These are phyloP conservation scores for Phialocephala subalpina DNA, from an alignment of 2,329 filamentous ascomycete genomes.

Conservation along the genomic window DNA sequence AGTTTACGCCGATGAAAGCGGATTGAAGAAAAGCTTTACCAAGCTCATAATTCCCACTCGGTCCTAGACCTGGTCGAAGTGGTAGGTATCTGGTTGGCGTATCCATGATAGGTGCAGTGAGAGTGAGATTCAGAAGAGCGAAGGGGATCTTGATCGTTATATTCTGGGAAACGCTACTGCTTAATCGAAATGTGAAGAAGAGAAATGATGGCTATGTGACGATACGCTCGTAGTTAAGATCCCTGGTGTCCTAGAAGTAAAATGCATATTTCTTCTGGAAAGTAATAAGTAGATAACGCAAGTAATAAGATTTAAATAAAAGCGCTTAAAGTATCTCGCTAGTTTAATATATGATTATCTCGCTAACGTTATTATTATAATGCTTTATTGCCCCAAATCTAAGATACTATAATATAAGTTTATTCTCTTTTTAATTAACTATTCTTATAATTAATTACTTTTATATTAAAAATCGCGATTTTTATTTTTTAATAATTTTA, in stretches of 20 bases:
- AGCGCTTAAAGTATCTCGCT: too few species aligned
- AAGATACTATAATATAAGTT: too few species aligned
- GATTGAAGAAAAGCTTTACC: slow-evolving; percentile 49
- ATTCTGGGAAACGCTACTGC: slow-evolving; percentile 32
- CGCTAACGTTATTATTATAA: too few species aligned
- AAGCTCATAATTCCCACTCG: slow-evolving; percentile 34
- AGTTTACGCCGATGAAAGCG: slow-evolving; percentile 46
- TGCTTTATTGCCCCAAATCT: too few species aligned
- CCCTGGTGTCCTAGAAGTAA: slow-evolving; percentile 46
- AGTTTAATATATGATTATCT: too few species aligned
- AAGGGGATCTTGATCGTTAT: slow-evolving; percentile 43
- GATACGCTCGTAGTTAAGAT: slow-evolving; percentile 40
- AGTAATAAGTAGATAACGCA: too few species aligned
- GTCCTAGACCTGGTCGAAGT: not conserved
- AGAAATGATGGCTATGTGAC: slow-evolving; percentile 47
- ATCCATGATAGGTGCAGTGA: slow-evolving; percentile 24
- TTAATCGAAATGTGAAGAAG: slow-evolving; percentile 44
- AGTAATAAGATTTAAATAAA: too few species aligned
- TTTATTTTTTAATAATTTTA: too few species aligned
- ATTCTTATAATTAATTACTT: too few species aligned
- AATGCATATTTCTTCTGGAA: slow-evolving; percentile 37
- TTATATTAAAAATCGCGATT: too few species aligned
- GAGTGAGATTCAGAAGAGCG: slow-evolving; percentile 31
- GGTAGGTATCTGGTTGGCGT: slow-evolving; percentile 31
- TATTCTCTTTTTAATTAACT: too few species aligned